These are phyloP conservation scores for Cryphonectria carpinicola DNA, from an alignment of 2,329 filamentous ascomycete genomes.

Conservation along the genomic window DNA sequence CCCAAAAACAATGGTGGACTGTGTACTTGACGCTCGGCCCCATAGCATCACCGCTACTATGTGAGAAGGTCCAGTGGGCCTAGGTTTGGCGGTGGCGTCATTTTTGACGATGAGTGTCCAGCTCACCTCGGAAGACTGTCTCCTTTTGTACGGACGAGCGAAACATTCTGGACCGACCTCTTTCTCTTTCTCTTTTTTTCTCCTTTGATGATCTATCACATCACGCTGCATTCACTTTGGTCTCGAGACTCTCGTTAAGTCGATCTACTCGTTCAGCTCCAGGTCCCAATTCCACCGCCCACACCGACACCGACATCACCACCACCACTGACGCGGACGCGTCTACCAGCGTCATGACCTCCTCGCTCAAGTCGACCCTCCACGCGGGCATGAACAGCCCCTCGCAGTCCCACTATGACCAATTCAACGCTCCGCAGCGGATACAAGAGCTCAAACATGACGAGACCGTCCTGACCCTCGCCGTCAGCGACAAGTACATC, in stretches of 20 bases:
- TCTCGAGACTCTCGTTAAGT: slow-evolving; percentile 1
- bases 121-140: not conserved
- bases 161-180: not conserved
- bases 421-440: slow-evolving; percentile 57
- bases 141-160: not conserved
- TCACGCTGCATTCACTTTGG: not conserved
- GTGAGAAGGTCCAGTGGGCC: slow-evolving; percentile 3
- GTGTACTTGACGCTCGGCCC: not conserved
- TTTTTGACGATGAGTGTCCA: not conserved
- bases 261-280: not conserved
- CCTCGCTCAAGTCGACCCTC: not conserved
- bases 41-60: not conserved
- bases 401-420: slow-evolving; percentile 16
- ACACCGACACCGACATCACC: slow-evolving; percentile 2
- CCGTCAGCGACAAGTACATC: slow-evolving; percentile 77
- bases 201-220: not conserved
- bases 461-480: slow-evolving; percentile 81
- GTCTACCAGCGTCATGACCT: slow-evolving; percentile 4
- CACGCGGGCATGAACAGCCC: slow-evolving; percentile 13
- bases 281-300: not conserved
- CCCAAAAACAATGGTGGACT: not conserved
- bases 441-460: slow-evolving; percentile 76
- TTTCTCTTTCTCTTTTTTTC: not conserved
- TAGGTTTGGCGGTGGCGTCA: slow-evolving; percentile 18
- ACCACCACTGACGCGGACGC: not conserved